Conservation (phyloP, 805 yeast genomes). For the Brettanomyces anomalus region DNA sequence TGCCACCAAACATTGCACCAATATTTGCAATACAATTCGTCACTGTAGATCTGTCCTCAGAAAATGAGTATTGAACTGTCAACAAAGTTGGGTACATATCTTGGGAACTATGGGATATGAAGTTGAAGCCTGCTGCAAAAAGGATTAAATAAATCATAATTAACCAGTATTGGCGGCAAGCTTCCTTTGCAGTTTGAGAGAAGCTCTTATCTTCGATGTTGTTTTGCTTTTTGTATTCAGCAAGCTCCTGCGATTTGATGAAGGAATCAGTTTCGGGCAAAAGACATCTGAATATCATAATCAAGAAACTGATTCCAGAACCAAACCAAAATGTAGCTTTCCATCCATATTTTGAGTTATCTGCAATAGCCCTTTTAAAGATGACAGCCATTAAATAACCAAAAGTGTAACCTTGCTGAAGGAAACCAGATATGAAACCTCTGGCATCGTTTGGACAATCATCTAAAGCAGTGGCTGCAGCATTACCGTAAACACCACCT, state of each 20-base stretch:
- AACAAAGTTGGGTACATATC: slow-evolving; percentile 52
- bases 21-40: slow-evolving; percentile 49
- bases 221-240: slow-evolving; percentile 22
- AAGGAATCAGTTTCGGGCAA: slow-evolving; percentile 49
- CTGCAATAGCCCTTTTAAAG: slow-evolving; percentile 55
- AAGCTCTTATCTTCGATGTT: slow-evolving; percentile 25
- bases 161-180: slow-evolving; percentile 46
- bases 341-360: slow-evolving; percentile 46
- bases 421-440: slow-evolving; percentile 55
- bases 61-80: slow-evolving; percentile 34
- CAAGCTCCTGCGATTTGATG: slow-evolving; percentile 30
- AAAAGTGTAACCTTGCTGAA: slow-evolving; percentile 75
- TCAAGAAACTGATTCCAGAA: slow-evolving; percentile 43
- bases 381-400: slow-evolving; percentile 60
- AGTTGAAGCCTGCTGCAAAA: slow-evolving; percentile 55
- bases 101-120: slow-evolving; percentile 56
- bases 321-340: slow-evolving; percentile 61
- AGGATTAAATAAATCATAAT: slow-evolving; percentile 46
- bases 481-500: slow-evolving; percentile 50
- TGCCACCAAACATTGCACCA: slow-evolving; percentile 52
- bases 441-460: slow-evolving; percentile 44
- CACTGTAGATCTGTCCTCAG: slow-evolving; percentile 39
- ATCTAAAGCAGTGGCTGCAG: slow-evolving; percentile 45
- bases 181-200: slow-evolving; percentile 24
- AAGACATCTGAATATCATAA: slow-evolving; percentile 33